These are phyloP conservation scores for Fusarium armeniacum DNA, from an alignment of 2,329 filamentous ascomycete species.

Conservation along the genomic window DNA sequence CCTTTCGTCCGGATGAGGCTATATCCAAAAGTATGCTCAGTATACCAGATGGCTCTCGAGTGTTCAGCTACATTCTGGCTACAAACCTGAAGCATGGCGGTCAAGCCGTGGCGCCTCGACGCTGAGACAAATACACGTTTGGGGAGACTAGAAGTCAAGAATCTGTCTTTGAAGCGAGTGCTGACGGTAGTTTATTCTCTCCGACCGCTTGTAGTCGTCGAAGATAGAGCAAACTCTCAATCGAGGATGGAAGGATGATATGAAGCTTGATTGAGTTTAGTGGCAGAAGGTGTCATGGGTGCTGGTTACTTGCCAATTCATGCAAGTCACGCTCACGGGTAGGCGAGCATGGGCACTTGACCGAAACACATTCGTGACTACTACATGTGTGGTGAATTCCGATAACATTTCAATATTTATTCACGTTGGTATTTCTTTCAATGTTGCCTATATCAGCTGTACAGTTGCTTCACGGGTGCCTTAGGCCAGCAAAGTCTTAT, in stretches of 20 bases:
- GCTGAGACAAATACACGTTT: not conserved
- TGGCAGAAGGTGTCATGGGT: constrained; percentile 24
- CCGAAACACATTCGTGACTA: not conserved
- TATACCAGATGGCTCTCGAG: not conserved
- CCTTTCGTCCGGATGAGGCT: constrained; percentile 77
- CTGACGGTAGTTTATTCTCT: not conserved
- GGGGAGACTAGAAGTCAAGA: too few relatives aligned
- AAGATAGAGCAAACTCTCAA: not conserved
- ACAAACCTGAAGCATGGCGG: constrained; percentile 50
- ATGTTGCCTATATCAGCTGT: not conserved
- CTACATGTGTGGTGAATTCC: too few relatives aligned
- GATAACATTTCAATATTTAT: too few relatives aligned
- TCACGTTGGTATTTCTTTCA: not conserved
- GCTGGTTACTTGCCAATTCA: not conserved
- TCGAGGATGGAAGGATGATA: constrained; percentile 24
- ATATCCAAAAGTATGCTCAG: constrained; percentile 32
- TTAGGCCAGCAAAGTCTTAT: not conserved
- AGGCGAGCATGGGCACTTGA: constrained; percentile 8
- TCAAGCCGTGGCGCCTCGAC: not conserved
- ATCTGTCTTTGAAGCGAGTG: not conserved
- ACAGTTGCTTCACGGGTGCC: not conserved
- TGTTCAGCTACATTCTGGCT: not conserved
- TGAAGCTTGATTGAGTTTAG: constrained; percentile 34
- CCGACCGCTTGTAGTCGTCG: not conserved
- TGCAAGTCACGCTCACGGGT: constrained; percentile 24